Percentiles rank a stretch among this genome's conserved stretches.
phyloP scores from a whole-genome alignment of 2,329 filamentous ascomycete species.

The Ceratocystiopsis minuta region DNA sequence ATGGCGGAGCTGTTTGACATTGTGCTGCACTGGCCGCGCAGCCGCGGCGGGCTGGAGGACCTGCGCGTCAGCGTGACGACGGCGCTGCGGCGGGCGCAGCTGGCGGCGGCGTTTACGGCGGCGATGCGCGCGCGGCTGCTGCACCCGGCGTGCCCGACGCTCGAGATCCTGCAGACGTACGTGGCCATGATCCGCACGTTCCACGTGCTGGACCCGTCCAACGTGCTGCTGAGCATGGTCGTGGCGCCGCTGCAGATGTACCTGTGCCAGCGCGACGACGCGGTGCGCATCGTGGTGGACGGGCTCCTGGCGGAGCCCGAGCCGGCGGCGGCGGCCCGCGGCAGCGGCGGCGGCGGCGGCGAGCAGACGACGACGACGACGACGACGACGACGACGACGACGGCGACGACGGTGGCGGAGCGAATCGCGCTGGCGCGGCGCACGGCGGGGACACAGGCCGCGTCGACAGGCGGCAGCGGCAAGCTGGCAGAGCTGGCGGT shows the following conservation, averaged over 20 bases:
- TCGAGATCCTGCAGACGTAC: constrained; percentile 59
- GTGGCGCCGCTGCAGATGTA: constrained; percentile 59
- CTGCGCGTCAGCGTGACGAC: constrained; percentile 53
- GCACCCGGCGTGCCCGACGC: constrained; percentile 58
- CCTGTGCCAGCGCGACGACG: constrained; percentile 55
- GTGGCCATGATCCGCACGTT: constrained; percentile 66
- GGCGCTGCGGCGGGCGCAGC: constrained; percentile 46
- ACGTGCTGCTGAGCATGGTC: constrained; percentile 58
- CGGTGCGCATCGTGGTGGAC: constrained; percentile 58
- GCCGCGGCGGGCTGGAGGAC: constrained; percentile 54
- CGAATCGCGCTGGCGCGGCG: too few species aligned
- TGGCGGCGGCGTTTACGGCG: constrained; percentile 51
- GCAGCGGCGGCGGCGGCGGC: background rate
- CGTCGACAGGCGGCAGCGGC: constrained; percentile 9
- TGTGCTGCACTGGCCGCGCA: constrained; percentile 55
- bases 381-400: too few species aligned
- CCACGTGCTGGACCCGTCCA: constrained; percentile 56
- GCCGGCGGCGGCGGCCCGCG: constrained; percentile 14
- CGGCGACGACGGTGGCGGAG: too few species aligned
- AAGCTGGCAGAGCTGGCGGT: constrained; percentile 49
- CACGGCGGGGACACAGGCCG: too few species aligned
- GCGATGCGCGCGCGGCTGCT: constrained; percentile 49
- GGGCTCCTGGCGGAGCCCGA: constrained; percentile 48
- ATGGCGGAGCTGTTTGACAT: constrained; percentile 64
- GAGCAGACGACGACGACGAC: too few species aligned